Evolutionary conservation across 2,329 filamentous ascomycete species (phyloP), one percentile per base, ranked within the genome.

Genomic region (Cladosporium austrohemisphaericum): DNA sequence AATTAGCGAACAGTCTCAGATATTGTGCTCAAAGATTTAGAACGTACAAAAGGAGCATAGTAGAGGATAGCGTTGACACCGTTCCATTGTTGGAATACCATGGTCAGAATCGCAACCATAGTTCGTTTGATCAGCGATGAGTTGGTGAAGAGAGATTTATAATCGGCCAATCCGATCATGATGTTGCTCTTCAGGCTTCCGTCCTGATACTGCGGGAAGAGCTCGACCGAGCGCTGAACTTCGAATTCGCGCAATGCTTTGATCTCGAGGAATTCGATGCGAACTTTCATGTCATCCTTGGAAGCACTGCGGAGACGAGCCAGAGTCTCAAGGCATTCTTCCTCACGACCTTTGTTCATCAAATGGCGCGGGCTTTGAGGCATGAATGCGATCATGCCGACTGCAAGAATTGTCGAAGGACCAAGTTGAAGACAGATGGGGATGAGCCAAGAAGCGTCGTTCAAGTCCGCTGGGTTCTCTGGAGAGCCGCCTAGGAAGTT

Each of bases 181-280:
- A 58, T 46, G 38, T 49, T 57, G 33, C 50, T 52, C 45, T 50
- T 55, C 37, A 36, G 47, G 16, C 33, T 44, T 26, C 52, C 54
- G 33, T 57, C 53, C 20, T 53, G 55, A 16, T 55, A 55, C 16
- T 84, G 73, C 0, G 85, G 85, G 65, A 86, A 88, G 19, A 83
- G 75, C 54, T 85, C 80, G 0, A 77, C 76, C 7, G 85, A 74
- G 1, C 79, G 81, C 36, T 81, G 78, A 67, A 88, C 86, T 66
- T 91, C 86, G 55, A 91, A 92, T 16, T 85, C 65, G 0, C 81
- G 82, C 62, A 88, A 83, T 0, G 86, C 85, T 65, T 88, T 86
- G 68, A 91, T 90, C 62, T 91, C 86, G n/a, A 88, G 76, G 61
- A 85, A 88, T 60, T 91, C 87, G 1, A 88, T 73, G 52, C 83